These are phyloP conservation scores for Takakia lepidozioides DNA, from an alignment of 225 moss, liverwort and hornwort genomes.

Conservation along the genomic window DNA sequence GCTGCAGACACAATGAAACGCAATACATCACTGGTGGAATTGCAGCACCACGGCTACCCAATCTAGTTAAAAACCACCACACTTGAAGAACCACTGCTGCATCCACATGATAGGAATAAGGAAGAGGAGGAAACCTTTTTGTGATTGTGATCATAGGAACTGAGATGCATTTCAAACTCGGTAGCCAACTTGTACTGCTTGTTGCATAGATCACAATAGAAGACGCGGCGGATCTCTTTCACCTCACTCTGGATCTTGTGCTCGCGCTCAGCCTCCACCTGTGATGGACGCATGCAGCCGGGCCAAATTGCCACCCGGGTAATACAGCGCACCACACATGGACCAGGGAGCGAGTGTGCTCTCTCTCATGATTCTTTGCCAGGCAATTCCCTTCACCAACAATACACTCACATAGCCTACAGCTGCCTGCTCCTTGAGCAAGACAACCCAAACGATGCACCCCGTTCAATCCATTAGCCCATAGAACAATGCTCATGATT, in stretches of 20 bases:
- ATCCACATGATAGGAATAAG: no score
- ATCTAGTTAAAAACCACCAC: no score
- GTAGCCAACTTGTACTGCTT: conserved; percentile 97
- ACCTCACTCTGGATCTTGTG: conserved; percentile 95
- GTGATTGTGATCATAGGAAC: conserved; percentile 99
- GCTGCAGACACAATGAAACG: no score
- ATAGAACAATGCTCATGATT: no score
- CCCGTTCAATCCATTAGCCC: conserved; percentile 50
- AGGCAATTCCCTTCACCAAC: conserved; percentile 58
- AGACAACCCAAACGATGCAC: conserved; percentile 43
- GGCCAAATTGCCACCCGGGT: conserved; percentile 83
- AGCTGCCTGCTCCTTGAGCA: conserved; percentile 89
- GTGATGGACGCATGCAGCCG: conserved; percentile 91
- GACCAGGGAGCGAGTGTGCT: conserved; percentile 63
- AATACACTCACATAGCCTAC: conserved; percentile 91
- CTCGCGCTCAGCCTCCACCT: conserved; percentile 99
- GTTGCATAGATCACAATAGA: conserved; percentile 99
- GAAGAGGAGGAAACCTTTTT: no score
- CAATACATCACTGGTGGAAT: no score
- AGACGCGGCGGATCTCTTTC: conserved; percentile 95
- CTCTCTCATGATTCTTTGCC: conserved; percentile 82
- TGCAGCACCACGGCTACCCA: no score
- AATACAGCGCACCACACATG: conserved; percentile 99
- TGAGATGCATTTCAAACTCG: conserved; percentile 95
- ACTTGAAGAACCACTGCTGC: no score